Evolutionary conservation across 345 rosid genomes (phyloP), one percentile per base, ranked within the genome.

Genomic region (Punica granatum): DNA sequence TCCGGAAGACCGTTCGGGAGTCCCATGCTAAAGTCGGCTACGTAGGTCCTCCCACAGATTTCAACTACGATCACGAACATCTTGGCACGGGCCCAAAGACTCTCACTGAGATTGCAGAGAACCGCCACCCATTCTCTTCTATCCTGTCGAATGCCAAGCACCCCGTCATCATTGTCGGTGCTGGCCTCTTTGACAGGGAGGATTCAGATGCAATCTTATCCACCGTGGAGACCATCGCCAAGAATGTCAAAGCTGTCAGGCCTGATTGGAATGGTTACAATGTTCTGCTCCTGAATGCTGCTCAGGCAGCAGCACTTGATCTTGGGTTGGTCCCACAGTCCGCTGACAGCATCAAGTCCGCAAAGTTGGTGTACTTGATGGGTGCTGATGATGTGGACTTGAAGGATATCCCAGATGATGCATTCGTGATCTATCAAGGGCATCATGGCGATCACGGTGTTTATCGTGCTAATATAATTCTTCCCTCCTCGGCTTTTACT

Each of bases 241-340:
- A 88, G 73, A 76, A 79, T n/a, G 85, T 77, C 39, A 90, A 92
- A 28, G 88, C 83, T n/a, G 79, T 88, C 68, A 76, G 97, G 74
- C 80, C 92, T 23, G 97, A 88, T 74, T 95, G 99, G 98, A 95
- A 95, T 59, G 98, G 98, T n/a, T 83, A 84, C 63, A 95, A 92
- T 77, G 85, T 82, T 33, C 80, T 95, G 75, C 99, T 95, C 72
- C 78, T 79, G 54, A 86, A 83, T 75, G 99, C 99, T 67, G 96
- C 97, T 49, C 99, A 95, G 79, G 99, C 98, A 36, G 98, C 99
- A 19, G 86, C 99, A 31, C 97, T 95, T 39, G 99, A 95, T 77
- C 99, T 95, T 15, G 99, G 99, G 53, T 96, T 92, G 60, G 82
- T 92, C 28, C 97, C 97, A 49, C 88, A 82, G 74, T 84, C 98